These are phyloP conservation scores for Lachancea meyersii DNA, from an alignment of 805 yeast genomes.

Conservation along the genomic window DNA sequence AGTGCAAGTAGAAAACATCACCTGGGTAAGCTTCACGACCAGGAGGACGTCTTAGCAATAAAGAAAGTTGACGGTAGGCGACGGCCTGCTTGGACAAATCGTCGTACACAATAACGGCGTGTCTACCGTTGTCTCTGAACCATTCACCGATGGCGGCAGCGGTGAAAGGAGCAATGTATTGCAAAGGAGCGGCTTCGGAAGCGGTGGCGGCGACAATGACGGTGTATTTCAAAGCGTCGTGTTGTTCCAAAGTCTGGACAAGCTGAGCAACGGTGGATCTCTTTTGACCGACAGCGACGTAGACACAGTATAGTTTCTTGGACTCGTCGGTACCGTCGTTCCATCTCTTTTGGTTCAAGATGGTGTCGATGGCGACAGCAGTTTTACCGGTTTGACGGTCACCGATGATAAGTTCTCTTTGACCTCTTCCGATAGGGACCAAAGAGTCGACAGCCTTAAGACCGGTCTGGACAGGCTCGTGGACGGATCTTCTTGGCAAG, in stretches of 20 bases:
- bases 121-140: conserved; percentile 99
- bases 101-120: conserved; percentile 94
- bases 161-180: conserved; percentile 99
- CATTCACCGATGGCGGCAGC: conserved; percentile 99
- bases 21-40: conserved; percentile 97
- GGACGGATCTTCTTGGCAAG: conserved; percentile 97
- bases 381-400: conserved; percentile 99
- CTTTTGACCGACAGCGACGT: conserved; percentile 99
- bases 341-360: conserved; percentile 99
- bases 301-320: conserved; percentile 98
- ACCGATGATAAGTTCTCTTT: conserved; percentile 99
- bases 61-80: conserved; percentile 98
- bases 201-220: conserved; percentile 99
- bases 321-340: conserved; percentile 90
- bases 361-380: conserved; percentile 97
- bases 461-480: conserved; percentile 99
- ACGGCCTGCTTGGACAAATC: conserved; percentile 99
- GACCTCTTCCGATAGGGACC: conserved; percentile 99
- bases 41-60: conserved; percentile 94
- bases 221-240: conserved; percentile 96
- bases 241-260: conserved; percentile 96
- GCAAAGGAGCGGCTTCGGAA: conserved; percentile 99
- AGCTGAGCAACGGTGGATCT: conserved; percentile 99
- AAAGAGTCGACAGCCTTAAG: conserved; percentile 97
- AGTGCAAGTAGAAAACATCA: conserved; percentile 94